phyloP scores from a whole-genome alignment of 169 alveolate species.

The Cryptosporidium ubiquitum region DNA sequence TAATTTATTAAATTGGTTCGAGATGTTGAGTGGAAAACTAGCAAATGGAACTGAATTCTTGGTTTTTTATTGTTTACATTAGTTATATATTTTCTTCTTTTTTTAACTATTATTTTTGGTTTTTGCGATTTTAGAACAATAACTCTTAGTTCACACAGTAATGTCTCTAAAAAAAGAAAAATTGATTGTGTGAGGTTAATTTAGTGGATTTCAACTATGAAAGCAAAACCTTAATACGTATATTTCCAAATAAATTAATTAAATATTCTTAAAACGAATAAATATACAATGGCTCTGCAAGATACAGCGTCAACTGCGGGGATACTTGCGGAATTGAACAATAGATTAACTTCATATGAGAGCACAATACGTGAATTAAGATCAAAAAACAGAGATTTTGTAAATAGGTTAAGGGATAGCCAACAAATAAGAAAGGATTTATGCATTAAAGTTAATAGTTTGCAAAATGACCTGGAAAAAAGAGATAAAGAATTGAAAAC shows the following conservation, averaged over 20 bases:
- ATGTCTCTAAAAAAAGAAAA: slow-evolving; percentile 7
- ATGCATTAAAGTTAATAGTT: slow-evolving; percentile 51
- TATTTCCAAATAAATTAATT: background rate
- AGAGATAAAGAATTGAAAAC: slow-evolving; percentile 54
- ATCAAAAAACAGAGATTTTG: slow-evolving; percentile 55
- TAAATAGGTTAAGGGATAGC: slow-evolving; percentile 57
- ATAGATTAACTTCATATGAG: slow-evolving; percentile 70
- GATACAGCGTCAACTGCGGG: slow-evolving; percentile 75
- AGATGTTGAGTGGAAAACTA: background rate
- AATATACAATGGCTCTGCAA: slow-evolving; percentile 41
- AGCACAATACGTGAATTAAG: slow-evolving; percentile 69
- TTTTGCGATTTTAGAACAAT: background rate
- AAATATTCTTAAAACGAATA: background rate
- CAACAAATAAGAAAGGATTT: slow-evolving; percentile 71
- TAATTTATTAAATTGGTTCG: too few relatives aligned
- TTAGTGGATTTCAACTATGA: background rate
- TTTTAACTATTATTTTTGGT: background rate
- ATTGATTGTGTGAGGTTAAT: background rate
- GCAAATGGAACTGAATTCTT: background rate
- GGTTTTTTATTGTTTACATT: background rate
- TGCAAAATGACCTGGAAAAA: slow-evolving; percentile 68
- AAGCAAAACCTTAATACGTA: background rate
- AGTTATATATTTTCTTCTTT: background rate
- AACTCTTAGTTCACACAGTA: slow-evolving; percentile 37
- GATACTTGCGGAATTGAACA: slow-evolving; percentile 65